A percentile compares a stretch with the other conserved stretches of the same genome.
phyloP scores from a whole-genome alignment of 2,329 filamentous ascomycete genomes.

The Fonsecaea nubica region DNA sequence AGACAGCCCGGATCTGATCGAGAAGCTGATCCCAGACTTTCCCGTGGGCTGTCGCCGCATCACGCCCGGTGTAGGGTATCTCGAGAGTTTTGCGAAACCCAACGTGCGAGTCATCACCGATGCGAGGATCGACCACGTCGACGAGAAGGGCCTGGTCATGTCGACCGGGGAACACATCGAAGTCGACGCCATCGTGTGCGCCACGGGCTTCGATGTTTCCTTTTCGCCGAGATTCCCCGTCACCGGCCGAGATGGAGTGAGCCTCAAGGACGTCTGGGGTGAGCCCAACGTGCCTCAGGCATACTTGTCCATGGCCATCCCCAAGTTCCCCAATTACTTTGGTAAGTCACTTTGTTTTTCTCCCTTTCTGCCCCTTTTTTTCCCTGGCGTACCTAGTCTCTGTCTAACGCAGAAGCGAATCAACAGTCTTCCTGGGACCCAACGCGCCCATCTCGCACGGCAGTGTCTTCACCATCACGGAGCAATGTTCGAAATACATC shows the following conservation, averaged over 20 bases:
- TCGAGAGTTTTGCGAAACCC: constrained; percentile 40
- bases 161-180: constrained; percentile 41
- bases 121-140: constrained; percentile 33
- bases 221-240: constrained; percentile 41
- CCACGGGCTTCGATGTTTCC: constrained; percentile 46
- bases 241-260: constrained; percentile 33
- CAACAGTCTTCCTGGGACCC: constrained; percentile 38
- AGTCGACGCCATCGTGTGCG: constrained; percentile 43
- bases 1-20: constrained; percentile 30
- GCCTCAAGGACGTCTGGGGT: constrained; percentile 48
- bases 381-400: no score
- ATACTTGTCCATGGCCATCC: constrained; percentile 31
- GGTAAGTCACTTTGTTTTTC: constrained; percentile 18
- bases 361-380: background rate
- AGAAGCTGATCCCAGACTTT: constrained; percentile 40
- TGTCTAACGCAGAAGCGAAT: constrained; percentile 6
- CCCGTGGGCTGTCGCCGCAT: constrained; percentile 42
- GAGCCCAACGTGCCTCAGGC: constrained; percentile 38
- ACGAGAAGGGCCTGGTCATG: constrained; percentile 34
- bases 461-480: constrained; percentile 40
- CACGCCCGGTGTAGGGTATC: constrained; percentile 43
- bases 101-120: constrained; percentile 40
- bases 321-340: constrained; percentile 42
- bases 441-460: constrained; percentile 41
- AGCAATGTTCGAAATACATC: constrained; percentile 38